Conservation (phyloP, 2,329 filamentous ascomycete genomes). For the Venturia aucupariae region DNA sequence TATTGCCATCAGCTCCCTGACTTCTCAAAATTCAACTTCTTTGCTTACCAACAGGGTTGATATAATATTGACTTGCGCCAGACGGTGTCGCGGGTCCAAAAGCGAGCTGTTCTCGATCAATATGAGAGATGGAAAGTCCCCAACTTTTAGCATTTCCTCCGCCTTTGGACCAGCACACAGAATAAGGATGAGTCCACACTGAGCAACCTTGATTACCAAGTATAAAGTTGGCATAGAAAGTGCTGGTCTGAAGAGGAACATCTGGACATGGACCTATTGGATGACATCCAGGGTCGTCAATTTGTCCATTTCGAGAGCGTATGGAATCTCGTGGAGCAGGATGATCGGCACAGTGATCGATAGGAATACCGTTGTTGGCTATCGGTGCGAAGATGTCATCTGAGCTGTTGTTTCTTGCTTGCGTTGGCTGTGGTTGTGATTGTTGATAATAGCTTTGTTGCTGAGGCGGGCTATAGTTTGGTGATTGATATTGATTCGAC, state of each 20-base stretch:
- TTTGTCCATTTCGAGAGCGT: background rate
- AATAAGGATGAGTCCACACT: constrained; percentile 60
- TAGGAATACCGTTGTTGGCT: background rate
- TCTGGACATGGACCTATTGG: background rate
- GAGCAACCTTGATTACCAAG: constrained; percentile 61
- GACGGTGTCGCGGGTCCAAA: constrained; percentile 47
- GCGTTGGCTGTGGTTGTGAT: background rate
- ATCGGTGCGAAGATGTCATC: constrained; percentile 3
- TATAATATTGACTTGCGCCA: constrained; percentile 53
- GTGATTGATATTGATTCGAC: background rate
- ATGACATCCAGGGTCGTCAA: background rate
- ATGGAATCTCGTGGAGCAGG: constrained; percentile 25
- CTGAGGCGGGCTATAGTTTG: background rate
- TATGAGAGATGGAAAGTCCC: constrained; percentile 70
- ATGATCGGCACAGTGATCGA: constrained; percentile 31
- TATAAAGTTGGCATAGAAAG: constrained; percentile 64
- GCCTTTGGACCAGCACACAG: constrained; percentile 36
- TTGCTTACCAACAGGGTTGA: constrained; percentile 74
- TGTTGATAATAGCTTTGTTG: background rate
- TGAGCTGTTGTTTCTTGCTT: background rate
- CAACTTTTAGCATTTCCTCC: constrained; percentile 54
- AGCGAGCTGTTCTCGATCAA: constrained; percentile 56
- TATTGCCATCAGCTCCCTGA: constrained; percentile 14
- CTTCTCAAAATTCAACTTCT: constrained; percentile 61
- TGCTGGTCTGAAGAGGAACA: constrained; percentile 55